These are phyloP conservation scores for Platanthera guangdongensis DNA, from an alignment of 106 monocot species.

Conservation along the genomic window DNA sequence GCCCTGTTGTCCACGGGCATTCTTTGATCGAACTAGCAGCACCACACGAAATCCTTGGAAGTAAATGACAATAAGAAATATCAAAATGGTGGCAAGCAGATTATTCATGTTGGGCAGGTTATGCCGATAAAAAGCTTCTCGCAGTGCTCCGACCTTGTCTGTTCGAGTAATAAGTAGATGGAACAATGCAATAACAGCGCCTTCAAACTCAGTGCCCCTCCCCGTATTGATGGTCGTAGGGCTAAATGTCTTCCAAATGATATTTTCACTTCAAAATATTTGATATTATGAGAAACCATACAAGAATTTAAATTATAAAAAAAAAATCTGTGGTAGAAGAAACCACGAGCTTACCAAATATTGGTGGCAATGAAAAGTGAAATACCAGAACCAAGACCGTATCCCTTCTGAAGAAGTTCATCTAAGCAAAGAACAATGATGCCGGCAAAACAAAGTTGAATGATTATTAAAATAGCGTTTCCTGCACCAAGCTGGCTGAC, in stretches of 20 bases:
- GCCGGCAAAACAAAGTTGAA: slow-evolving; percentile 13
- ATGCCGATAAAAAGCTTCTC: slow-evolving; percentile 38
- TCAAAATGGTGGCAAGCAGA: slow-evolving; percentile 34
- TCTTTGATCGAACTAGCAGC: slow-evolving; percentile 42
- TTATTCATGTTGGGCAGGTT: slow-evolving; percentile 48
- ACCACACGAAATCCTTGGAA: slow-evolving; percentile 46
- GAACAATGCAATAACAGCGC: slow-evolving; percentile 43
- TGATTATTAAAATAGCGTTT: slow-evolving; percentile 26
- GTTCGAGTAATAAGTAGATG: slow-evolving; percentile 41
- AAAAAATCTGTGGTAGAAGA: neutral
- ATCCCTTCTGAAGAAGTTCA: slow-evolving; percentile 1
- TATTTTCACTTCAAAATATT: slow-evolving; percentile 27
- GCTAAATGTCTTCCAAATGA: slow-evolving; percentile 36
- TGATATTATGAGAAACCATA: neutral
- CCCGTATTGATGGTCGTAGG: slow-evolving; percentile 43
- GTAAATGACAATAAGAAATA: slow-evolving; percentile 40
- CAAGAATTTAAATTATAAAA: neutral
- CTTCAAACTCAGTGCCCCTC: slow-evolving; percentile 42
- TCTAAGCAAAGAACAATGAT: slow-evolving; percentile 21
- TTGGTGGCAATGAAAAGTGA: too few species aligned
- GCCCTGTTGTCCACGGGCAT: slow-evolving; percentile 40
- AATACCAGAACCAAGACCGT: too few species aligned
- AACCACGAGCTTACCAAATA: neutral
- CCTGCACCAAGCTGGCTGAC: slow-evolving; percentile 33
- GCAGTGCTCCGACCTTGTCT: slow-evolving; percentile 37